Base-by-base conservation (phyloP, 805 yeast genomes). In the Candida pseudoglaebosa region DNA sequence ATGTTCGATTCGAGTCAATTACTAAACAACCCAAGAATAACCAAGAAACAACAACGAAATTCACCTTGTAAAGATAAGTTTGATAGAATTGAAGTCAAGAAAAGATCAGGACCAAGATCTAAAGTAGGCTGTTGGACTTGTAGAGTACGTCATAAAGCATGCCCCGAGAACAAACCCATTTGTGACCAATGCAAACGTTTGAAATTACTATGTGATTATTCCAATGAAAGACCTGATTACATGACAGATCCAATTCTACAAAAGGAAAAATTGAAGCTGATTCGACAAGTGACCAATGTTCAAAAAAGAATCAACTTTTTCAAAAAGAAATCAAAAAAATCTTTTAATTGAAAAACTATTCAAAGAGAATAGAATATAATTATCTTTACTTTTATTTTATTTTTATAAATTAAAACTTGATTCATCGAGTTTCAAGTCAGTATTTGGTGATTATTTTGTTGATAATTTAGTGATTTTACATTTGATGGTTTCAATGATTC, bases 121-220 rank as follows among this genome's bases (percentile, higher is more conserved):
- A 73, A 72, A 43, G 65, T 65, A 21, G 90, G 90, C 0, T 84
- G 93, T 52, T 84, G 91, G 91, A 84, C 86, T 4, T 84, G 91
- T 53, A 61, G 90, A 41, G 58, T 82, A 13, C 69, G 93, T 28
- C 80, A 85, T 46, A 84, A 84, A 55, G 77, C 81, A 46, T 84
- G 91, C 51, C 75, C 85, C 1, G 87, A 78, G 50, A 77, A 77
- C 42, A 70, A 65, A 46, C 89, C 90, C 1, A 50, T 40, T 4
- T 84, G 93, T 53, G 52, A 54, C 5, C 79, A 77, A 46, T 84
- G 93, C 56, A 48, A 49, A 2, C 61, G 80, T 35, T 62, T 84
- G 16, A 77, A 78, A 5, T 54, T 84, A 15, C 51, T 48, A 2
- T 84, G 93, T 56, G 82, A 77, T 51, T 81, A 78, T 48, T 64